These are phyloP conservation scores for Sonneratia alba DNA, from an alignment of 345 rosid species.

Conservation along the genomic window DNA sequence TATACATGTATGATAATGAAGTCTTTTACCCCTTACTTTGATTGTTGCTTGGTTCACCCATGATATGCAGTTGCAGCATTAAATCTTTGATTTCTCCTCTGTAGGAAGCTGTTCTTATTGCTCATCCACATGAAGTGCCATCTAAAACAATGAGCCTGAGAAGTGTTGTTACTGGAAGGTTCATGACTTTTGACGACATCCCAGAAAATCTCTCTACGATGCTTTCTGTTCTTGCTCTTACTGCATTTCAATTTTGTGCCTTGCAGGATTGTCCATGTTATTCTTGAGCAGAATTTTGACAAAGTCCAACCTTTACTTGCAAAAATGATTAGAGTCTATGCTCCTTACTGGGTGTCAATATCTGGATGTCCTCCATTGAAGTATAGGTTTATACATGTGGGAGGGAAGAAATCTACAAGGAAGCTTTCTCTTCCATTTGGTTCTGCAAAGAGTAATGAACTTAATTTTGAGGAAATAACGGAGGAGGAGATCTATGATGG, in stretches of 20 bases:
- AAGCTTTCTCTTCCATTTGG: constrained; percentile 47
- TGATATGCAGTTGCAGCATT: constrained; percentile 5
- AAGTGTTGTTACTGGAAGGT: constrained; percentile 94
- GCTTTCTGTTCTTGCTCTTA: constrained; percentile 9
- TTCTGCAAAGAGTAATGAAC: constrained; percentile 33
- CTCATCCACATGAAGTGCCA: constrained; percentile 68
- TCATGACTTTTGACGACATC: constrained; percentile 12
- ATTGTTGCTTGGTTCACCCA: constrained; percentile 3
- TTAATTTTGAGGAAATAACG: constrained; percentile 45
- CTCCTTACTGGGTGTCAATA: constrained; percentile 84
- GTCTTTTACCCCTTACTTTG: constrained; percentile 4
- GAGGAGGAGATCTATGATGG: constrained; percentile 80
- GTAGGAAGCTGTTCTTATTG: constrained; percentile 85
- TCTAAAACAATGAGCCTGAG: constrained; percentile 67
- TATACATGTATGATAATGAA: constrained; percentile 39
- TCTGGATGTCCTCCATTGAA: constrained; percentile 82
- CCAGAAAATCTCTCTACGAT: background rate
- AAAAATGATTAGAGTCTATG: constrained; percentile 68
- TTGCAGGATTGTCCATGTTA: constrained; percentile 72
- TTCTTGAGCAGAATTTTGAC: constrained; percentile 78
- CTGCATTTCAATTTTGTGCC: constrained; percentile 11
- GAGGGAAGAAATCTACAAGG: constrained; percentile 38
- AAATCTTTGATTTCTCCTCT: constrained; percentile 11
- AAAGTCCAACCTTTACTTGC: constrained; percentile 42
- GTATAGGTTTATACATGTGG: constrained; percentile 44